phyloP scores from a whole-genome alignment of 306 rosid genomes.

The Vigna angularis region DNA sequence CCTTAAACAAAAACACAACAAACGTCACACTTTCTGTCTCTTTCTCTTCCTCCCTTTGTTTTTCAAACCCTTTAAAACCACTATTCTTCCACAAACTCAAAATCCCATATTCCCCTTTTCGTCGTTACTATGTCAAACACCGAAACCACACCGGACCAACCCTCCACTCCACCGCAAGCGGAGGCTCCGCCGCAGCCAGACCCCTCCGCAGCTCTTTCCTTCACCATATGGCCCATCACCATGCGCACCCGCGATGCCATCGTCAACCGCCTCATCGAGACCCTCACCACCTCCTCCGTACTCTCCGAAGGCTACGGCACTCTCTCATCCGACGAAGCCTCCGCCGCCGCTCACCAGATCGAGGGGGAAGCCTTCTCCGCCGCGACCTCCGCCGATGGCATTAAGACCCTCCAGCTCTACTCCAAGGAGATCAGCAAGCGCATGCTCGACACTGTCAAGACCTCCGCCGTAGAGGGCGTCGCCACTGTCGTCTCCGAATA shows the following conservation, averaged over 20 bases:
- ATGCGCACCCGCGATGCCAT: constrained; percentile 94
- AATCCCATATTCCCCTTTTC: not conserved
- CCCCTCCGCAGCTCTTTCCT: not conserved
- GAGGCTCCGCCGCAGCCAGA: not conserved
- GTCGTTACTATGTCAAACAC: constrained; percentile 32
- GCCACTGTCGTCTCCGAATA: not conserved
- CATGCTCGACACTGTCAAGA: constrained; percentile 36
- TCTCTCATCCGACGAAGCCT: constrained; percentile 24
- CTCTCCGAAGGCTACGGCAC: constrained; percentile 57
- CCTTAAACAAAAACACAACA: not conserved
- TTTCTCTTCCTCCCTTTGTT: not conserved
- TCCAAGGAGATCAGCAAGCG: constrained; percentile 44
- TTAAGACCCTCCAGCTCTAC: constrained; percentile 37
- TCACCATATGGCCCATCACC: constrained; percentile 87
- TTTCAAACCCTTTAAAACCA: not conserved
- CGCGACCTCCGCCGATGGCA: not conserved
- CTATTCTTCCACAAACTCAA: not conserved
- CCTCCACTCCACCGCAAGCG: not conserved
- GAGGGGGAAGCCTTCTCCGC: constrained; percentile 35
- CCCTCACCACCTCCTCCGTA: constrained; percentile 74
- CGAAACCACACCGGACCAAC: constrained; percentile 17
- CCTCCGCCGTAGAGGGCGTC: constrained; percentile 33
- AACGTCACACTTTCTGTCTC: not conserved
- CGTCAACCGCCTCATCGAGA: constrained; percentile 73
- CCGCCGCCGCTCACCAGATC: constrained; percentile 33